Evolutionary conservation across 2,329 filamentous ascomycete species (phyloP).

Genomic region (Curvularia sp.): DNA sequence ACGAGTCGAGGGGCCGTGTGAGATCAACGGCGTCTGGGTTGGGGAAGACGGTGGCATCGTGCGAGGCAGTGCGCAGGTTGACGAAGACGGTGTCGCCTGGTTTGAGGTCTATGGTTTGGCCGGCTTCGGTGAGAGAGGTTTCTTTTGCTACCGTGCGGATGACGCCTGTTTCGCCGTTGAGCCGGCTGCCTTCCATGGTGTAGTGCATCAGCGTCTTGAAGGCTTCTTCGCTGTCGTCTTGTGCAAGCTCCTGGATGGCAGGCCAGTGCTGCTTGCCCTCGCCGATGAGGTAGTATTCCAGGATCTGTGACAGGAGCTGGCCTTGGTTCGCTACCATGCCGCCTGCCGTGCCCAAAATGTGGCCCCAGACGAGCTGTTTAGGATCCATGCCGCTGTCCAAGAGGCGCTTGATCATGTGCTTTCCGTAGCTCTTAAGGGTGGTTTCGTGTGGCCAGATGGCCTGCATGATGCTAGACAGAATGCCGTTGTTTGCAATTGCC

Average conservation of each 20-base stretch:
- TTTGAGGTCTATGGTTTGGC: constrained; percentile 42
- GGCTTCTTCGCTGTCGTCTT: constrained; percentile 51
- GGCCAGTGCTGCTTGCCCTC: constrained; percentile 57
- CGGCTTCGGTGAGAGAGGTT: constrained; percentile 45
- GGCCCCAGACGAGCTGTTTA: constrained; percentile 62
- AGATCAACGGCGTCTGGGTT: constrained; percentile 52
- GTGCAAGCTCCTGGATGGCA: constrained; percentile 57
- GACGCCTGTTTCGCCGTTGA: constrained; percentile 55
- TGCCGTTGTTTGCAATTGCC: constrained; percentile 52
- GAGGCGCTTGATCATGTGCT: constrained; percentile 63
- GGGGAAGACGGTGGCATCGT: constrained; percentile 52
- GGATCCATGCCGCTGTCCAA: constrained; percentile 56
- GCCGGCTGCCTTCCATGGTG: constrained; percentile 54
- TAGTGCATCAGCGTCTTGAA: constrained; percentile 60
- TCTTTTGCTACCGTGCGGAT: constrained; percentile 47
- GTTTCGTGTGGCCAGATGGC: constrained; percentile 50
- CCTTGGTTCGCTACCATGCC: constrained; percentile 63
- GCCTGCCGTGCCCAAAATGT: constrained; percentile 64
- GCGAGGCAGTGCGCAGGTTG: constrained; percentile 53
- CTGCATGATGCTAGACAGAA: constrained; percentile 53
- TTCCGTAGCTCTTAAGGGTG: constrained; percentile 60
- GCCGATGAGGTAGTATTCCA: constrained; percentile 63
- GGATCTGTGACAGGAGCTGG: constrained; percentile 63
- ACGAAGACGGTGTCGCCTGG: constrained; percentile 52
- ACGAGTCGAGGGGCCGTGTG: constrained; percentile 50